phyloP scores from a whole-genome alignment of 129 eudicot genomes.

The Artemisia annua region DNA sequence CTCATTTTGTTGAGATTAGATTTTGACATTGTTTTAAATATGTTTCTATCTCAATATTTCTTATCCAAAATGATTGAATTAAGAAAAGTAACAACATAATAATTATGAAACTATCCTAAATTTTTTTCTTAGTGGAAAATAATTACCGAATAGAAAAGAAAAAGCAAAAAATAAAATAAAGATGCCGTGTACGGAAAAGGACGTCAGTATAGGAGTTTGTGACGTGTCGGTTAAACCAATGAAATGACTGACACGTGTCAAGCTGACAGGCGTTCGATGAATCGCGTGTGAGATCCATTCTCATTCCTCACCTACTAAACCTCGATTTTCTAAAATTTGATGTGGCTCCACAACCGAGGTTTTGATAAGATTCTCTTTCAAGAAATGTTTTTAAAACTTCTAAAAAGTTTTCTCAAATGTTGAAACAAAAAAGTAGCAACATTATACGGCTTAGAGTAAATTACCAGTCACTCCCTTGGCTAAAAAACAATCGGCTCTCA shows the following conservation, averaged over 20 bases:
- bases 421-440: no score
- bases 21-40: no score
- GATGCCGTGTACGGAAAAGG: constrained; percentile 42
- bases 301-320: constrained; percentile 11
- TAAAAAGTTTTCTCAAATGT: no score
- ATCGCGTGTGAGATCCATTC: constrained; percentile 12
- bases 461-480: no score
- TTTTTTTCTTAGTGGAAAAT: background rate
- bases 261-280: background rate
- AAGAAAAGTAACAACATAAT: no score
- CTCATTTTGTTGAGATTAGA: no score
- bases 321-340: background rate
- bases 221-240: constrained; percentile 22
- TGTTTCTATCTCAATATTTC: no score
- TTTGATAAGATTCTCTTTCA: constrained; percentile 20
- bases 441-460: no score
- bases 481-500: no score
- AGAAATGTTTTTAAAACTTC: no score
- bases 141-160: background rate
- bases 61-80: no score
- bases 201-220: constrained; percentile 26
- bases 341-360: constrained; percentile 25
- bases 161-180: constrained; percentile 2
- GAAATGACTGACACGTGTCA: constrained; percentile 25
- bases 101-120: no score